These are phyloP conservation scores for Colletotrichum abscissum DNA, from an alignment of 2,329 filamentous ascomycete species.

Conservation along the genomic window DNA sequence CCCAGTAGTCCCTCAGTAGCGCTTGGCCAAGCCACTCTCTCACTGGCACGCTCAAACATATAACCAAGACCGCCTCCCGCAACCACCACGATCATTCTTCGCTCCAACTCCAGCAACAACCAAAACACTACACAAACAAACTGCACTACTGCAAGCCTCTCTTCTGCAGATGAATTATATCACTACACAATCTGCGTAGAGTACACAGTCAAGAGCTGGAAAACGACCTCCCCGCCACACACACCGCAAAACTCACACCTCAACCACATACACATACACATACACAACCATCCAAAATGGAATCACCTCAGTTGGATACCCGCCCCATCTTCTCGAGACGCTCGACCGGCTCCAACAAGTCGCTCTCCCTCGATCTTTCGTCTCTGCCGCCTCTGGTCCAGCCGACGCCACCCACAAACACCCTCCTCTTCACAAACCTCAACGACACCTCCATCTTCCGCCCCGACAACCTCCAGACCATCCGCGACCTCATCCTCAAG, in stretches of 20 bases:
- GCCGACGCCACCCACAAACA: constrained; percentile 84
- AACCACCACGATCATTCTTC: not conserved
- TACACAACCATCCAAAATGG: constrained; percentile 43
- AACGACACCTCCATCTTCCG: constrained; percentile 79
- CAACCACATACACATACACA: constrained; percentile 17
- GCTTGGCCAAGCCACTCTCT: constrained; percentile 27
- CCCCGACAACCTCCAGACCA: constrained; percentile 77
- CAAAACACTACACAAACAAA: constrained; percentile 26
- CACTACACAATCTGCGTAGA: not conserved
- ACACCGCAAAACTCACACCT: not conserved
- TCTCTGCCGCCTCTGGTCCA: constrained; percentile 75
- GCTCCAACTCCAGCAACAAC: constrained; percentile 16
- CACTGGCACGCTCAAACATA: constrained; percentile 25
- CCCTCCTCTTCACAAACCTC: constrained; percentile 86
- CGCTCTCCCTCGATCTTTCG: constrained; percentile 79
- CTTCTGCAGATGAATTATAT: constrained; percentile 2
- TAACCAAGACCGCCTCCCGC: constrained; percentile 33
- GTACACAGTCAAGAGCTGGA: not conserved
- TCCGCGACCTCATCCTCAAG: constrained; percentile 76
- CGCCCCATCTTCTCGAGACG: constrained; percentile 46
- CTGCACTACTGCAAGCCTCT: not conserved
- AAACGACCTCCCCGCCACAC: not conserved
- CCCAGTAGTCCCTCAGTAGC: constrained; percentile 4
- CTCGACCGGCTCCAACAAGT: constrained; percentile 57
- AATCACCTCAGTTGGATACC: constrained; percentile 43